These are phyloP conservation scores for Sphaerosporella brunnea DNA, from an alignment of 495 filamentous ascomycete genomes.

Conservation along the genomic window DNA sequence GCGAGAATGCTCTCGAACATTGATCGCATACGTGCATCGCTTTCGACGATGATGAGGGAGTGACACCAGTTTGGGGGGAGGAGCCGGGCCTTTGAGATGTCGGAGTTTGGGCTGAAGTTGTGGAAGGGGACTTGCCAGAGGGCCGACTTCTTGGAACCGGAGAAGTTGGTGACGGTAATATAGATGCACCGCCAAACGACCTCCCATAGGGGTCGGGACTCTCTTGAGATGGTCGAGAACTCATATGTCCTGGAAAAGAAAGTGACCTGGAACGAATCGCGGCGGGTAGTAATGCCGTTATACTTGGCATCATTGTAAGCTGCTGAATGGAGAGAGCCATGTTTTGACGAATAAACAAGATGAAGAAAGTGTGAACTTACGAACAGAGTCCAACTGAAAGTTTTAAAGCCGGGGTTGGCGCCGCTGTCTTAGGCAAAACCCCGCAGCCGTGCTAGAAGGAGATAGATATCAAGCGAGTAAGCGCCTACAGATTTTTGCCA, in stretches of 20 bases:
- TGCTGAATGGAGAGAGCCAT: not conserved
- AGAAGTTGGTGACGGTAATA: not conserved
- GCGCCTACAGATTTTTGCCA: too few species aligned
- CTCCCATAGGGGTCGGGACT: not conserved
- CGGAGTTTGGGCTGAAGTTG: not conserved
- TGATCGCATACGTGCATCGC: conserved; percentile 24
- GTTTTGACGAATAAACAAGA: not conserved
- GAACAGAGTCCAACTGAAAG: too few species aligned
- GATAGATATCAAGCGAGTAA: too few species aligned
- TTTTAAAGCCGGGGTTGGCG: too few species aligned
- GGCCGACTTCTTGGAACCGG: not conserved
- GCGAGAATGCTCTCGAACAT: conserved; percentile 22
- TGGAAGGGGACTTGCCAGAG: not conserved
- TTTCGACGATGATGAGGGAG: conserved; percentile 13
- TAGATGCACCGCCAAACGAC: not conserved
- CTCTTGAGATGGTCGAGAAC: not conserved
- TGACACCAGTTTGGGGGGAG: not conserved
- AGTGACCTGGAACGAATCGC: too few species aligned
- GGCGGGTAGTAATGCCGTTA: not conserved
- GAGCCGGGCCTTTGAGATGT: not conserved
- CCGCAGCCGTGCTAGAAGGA: too few species aligned
- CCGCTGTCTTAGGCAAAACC: too few species aligned
- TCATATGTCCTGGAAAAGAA: too few species aligned
- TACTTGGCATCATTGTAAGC: not conserved
- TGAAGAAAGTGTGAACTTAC: not conserved